These are phyloP conservation scores for Suillus paluster DNA, from an alignment of 768 basidiomycete species.

Conservation along the genomic window DNA sequence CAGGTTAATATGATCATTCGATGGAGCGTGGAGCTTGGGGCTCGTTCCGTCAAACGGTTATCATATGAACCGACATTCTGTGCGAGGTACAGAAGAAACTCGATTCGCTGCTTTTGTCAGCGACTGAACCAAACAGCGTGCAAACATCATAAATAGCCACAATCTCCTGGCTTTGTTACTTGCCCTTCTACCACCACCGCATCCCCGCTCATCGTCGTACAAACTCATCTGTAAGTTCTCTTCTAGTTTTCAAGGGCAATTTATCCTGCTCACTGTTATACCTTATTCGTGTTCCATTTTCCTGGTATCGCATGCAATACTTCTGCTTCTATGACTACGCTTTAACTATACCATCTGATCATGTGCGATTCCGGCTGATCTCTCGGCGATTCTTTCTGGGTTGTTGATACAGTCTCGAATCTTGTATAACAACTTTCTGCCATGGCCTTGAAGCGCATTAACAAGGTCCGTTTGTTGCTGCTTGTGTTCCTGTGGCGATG, in stretches of 20 bases:
- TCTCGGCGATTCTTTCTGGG: constrained; percentile 21
- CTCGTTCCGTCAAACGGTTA: background rate
- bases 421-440: constrained; percentile 15
- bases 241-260: background rate
- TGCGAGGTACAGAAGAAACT: too few relatives aligned
- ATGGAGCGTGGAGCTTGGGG: background rate
- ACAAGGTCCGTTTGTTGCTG: constrained; percentile 70
- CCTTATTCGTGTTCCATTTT: background rate
- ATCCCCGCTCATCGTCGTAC: constrained; percentile 8
- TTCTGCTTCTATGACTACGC: constrained; percentile 7
- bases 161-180: constrained; percentile 21
- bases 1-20: background rate
- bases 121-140: constrained; percentile 45
- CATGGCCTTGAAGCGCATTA: constrained; percentile 99
- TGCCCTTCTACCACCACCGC: constrained; percentile 33
- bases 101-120: constrained; percentile 31
- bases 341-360: constrained; percentile 34
- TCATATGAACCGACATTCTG: too few relatives aligned
- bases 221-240: constrained; percentile 17
- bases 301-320: background rate
- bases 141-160: constrained; percentile 44
- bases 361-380: constrained; percentile 42
- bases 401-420: constrained; percentile 19
- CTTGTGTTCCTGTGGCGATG: constrained; percentile 16
- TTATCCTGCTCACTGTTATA: background rate